Evolutionary conservation across 441 rosid species (phyloP).

Genomic region (Populus hybrid): DNA sequence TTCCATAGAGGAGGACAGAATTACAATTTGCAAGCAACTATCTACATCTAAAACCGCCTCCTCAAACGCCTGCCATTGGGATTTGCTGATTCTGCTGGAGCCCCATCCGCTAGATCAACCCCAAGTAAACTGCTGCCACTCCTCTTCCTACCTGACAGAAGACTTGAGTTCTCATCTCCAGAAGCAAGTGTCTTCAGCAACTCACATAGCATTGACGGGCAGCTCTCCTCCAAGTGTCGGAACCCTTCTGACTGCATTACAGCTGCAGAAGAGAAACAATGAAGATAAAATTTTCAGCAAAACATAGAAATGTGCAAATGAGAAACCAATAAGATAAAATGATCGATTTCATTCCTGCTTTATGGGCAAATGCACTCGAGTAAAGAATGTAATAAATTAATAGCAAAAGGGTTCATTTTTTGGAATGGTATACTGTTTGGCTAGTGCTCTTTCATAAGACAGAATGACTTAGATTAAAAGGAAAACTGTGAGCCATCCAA

Average conservation of each 20-base stretch:
- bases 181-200: conserved; percentile 71
- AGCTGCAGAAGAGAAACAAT: conserved; percentile 42
- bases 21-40: neutral
- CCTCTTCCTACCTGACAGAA: conserved; percentile 59
- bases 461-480: neutral
- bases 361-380: neutral
- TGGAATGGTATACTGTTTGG: neutral
- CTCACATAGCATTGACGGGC: conserved; percentile 78
- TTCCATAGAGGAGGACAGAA: neutral
- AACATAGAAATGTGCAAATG: neutral
- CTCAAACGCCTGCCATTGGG: conserved; percentile 62
- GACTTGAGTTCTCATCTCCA: conserved; percentile 57
- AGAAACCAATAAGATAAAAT: neutral
- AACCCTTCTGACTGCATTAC: conserved; percentile 94
- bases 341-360: neutral
- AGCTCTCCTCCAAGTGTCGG: conserved; percentile 80
- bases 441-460: neutral
- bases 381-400: neutral
- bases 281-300: conserved; percentile 1
- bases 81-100: conserved; percentile 47
- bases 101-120: conserved; percentile 49
- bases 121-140: conserved; percentile 73
- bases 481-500: neutral
- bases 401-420: neutral
- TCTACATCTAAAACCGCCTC: conserved; percentile 47